Evolutionary conservation across 2,329 filamentous ascomycete genomes (phyloP).

Genomic region (Xylaria sp.): DNA sequence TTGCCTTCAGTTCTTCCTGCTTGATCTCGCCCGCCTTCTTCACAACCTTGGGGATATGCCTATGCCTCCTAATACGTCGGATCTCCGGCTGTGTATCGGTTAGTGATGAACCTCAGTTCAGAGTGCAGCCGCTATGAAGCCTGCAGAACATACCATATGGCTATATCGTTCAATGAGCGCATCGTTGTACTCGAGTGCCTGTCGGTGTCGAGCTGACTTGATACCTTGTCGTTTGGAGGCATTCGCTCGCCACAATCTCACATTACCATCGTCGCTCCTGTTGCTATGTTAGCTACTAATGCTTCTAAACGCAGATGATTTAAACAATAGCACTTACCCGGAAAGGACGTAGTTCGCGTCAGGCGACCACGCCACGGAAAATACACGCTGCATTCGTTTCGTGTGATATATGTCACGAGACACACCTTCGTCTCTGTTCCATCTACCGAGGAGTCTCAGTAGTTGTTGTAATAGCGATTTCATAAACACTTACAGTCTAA

Average conservation of each 20-base stretch:
- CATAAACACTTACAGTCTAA: slow-evolving; percentile 61
- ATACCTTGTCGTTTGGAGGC: slow-evolving; percentile 83
- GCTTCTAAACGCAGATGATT: neutral
- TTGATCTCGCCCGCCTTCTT: slow-evolving; percentile 98
- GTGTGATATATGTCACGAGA: slow-evolving; percentile 96
- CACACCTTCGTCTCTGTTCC: slow-evolving; percentile 79
- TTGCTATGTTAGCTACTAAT: neutral
- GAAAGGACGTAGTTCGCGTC: slow-evolving; percentile 90
- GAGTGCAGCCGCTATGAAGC: neutral
- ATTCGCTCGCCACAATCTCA: slow-evolving; percentile 86
- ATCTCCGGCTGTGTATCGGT: slow-evolving; percentile 70
- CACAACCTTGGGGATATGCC: slow-evolving; percentile 88
- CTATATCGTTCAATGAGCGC: slow-evolving; percentile 82
- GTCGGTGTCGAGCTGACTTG: slow-evolving; percentile 82
- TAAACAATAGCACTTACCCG: slow-evolving; percentile 75
- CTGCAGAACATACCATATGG: slow-evolving; percentile 68
- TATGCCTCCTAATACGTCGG: slow-evolving; percentile 84
- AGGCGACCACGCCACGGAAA: slow-evolving; percentile 74
- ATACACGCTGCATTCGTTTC: slow-evolving; percentile 93
- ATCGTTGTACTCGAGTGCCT: slow-evolving; percentile 90
- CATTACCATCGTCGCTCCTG: slow-evolving; percentile 72
- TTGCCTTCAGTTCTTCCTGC: slow-evolving; percentile 80
- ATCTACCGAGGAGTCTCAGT: slow-evolving; percentile 46
- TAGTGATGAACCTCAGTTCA: slow-evolving; percentile 11
- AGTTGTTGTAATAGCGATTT: neutral